A percentile compares a stretch with the other conserved stretches of the same genome.
phyloP scores from a whole-genome alignment of 2,329 filamentous ascomycete species.

The Sarocladium brachiariae region DNA sequence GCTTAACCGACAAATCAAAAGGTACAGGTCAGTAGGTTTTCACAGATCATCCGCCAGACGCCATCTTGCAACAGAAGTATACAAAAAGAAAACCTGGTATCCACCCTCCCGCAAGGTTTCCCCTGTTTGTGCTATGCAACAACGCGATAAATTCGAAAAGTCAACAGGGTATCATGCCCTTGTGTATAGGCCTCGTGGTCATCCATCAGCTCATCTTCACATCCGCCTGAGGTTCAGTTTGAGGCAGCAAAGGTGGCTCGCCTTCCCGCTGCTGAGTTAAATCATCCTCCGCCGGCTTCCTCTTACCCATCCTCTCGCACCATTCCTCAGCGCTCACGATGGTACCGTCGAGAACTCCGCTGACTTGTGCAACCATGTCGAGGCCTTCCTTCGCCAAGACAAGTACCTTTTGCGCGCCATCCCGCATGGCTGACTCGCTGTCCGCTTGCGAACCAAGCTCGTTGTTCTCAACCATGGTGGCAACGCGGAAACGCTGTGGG shows the following conservation, averaged over 20 bases:
- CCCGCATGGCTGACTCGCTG: constrained; percentile 31
- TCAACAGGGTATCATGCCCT: neutral
- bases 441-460: constrained; percentile 19
- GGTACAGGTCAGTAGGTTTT: neutral
- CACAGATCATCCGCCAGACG: neutral
- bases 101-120: neutral
- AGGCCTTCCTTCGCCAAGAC: constrained; percentile 84
- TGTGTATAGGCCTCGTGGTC: neutral
- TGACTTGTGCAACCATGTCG: constrained; percentile 92
- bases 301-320: constrained; percentile 67
- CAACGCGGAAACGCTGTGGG: constrained; percentile 73
- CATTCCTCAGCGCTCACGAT: constrained; percentile 86
- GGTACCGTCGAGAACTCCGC: constrained; percentile 78
- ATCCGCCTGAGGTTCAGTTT: constrained; percentile 19
- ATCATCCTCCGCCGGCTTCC: neutral
- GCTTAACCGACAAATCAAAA: neutral
- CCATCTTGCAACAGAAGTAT: neutral
- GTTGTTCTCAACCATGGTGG: constrained; percentile 40
- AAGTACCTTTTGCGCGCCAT: constrained; percentile 69
- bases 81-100: neutral
- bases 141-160: neutral
- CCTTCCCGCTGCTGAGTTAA: constrained; percentile 15
- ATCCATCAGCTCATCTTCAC: constrained; percentile 19
- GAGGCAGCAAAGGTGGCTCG: constrained; percentile 18
- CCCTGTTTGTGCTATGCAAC: neutral